Conservation (phyloP, 2,329 filamentous ascomycete species). For the Aspergillus sp. region DNA sequence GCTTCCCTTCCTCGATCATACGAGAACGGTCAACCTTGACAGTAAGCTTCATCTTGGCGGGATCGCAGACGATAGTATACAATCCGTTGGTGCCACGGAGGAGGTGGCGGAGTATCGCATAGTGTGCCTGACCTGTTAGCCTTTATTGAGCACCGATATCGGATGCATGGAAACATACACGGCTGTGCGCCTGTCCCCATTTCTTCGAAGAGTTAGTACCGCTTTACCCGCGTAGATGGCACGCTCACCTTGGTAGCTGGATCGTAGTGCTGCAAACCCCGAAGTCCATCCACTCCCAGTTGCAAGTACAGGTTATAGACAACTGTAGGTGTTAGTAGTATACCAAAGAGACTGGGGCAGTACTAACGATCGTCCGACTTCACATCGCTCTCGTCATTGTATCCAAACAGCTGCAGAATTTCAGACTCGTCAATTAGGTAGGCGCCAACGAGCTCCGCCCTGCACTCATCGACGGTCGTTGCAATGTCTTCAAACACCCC, state of each 20-base stretch:
- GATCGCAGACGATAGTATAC: slow-evolving; percentile 49
- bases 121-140: slow-evolving; percentile 49
- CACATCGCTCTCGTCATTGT: not conserved
- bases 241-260: slow-evolving; percentile 38
- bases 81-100: slow-evolving; percentile 54
- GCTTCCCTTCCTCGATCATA: slow-evolving; percentile 47
- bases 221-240: not conserved
- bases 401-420: slow-evolving; percentile 42
- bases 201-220: slow-evolving; percentile 6
- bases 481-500: slow-evolving; percentile 59
- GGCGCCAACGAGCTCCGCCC: slow-evolving; percentile 42
- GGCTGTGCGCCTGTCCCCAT: slow-evolving; percentile 17
- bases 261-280: slow-evolving; percentile 40
- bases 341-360: not conserved
- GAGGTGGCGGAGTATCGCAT: slow-evolving; percentile 60
- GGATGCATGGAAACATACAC: slow-evolving; percentile 4
- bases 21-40: slow-evolving; percentile 3
- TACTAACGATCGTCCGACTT: slow-evolving; percentile 13
- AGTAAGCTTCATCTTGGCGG: slow-evolving; percentile 26
- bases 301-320: slow-evolving; percentile 44
- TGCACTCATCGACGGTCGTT: slow-evolving; percentile 59
- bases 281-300: slow-evolving; percentile 42
- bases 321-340: slow-evolving; percentile 27
- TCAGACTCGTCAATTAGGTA: slow-evolving; percentile 46
- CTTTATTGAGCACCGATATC: slow-evolving; percentile 5